phyloP scores from a whole-genome alignment of 2,329 filamentous ascomycete genomes.

The Colletotrichum spinosum region DNA sequence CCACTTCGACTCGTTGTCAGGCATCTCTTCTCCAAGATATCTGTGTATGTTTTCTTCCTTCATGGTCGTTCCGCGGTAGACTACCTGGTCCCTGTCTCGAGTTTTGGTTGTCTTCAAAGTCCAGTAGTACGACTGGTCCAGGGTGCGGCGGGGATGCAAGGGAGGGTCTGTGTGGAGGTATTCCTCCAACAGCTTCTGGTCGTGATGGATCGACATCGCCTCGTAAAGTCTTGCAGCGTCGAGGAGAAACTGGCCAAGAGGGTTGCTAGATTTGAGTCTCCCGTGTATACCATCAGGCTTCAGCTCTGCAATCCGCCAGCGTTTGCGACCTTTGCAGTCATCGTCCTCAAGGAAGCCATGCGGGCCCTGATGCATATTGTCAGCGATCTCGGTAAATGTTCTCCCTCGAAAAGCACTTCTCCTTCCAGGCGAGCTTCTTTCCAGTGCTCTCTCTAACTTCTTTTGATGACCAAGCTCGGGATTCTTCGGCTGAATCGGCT shows the following conservation, averaged over 20 bases:
- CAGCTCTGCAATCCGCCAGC: slow-evolving; percentile 38
- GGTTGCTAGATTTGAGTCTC: slow-evolving; percentile 23
- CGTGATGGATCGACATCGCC: slow-evolving; percentile 49
- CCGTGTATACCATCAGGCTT: background rate
- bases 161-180: slow-evolving; percentile 49
- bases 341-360: background rate
- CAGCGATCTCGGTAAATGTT: background rate
- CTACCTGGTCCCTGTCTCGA: slow-evolving; percentile 56
- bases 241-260: slow-evolving; percentile 46
- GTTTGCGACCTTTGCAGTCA: slow-evolving; percentile 10
- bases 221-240: slow-evolving; percentile 50
- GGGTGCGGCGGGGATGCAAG: slow-evolving; percentile 56
- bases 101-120: slow-evolving; percentile 51
- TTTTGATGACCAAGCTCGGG: too few species aligned
- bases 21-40: slow-evolving; percentile 20
- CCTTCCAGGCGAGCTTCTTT: background rate
- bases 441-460: background rate
- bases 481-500: too few species aligned
- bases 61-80: slow-evolving; percentile 51
- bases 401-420: background rate
- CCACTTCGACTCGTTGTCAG: slow-evolving; percentile 21
- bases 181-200: slow-evolving; percentile 47
- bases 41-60: slow-evolving; percentile 41
- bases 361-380: background rate
- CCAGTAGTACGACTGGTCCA: slow-evolving; percentile 60